Conservation (phyloP, 2,329 filamentous ascomycete genomes). For the Grosmannia penicillata region DNA sequence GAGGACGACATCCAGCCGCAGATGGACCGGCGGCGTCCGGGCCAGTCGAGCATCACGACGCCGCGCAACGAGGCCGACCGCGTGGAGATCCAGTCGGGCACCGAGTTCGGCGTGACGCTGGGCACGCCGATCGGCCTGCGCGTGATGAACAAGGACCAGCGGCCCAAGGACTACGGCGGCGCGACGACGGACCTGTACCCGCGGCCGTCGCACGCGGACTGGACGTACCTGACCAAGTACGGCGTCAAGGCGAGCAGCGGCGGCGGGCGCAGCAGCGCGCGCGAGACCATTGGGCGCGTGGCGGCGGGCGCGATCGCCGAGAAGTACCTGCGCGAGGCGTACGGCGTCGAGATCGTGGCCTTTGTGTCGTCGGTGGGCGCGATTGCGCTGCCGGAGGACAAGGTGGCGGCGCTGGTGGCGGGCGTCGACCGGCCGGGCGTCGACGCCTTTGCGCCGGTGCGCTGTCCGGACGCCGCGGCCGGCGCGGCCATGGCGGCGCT, state of each 20-base stretch:
- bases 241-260: slow-evolving; percentile 84
- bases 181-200: slow-evolving; percentile 87
- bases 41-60: slow-evolving; percentile 80
- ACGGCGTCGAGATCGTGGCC: slow-evolving; percentile 81
- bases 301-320: slow-evolving; percentile 87
- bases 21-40: slow-evolving; percentile 78
- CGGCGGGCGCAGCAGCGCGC: slow-evolving; percentile 78
- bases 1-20: slow-evolving; percentile 88
- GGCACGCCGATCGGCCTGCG: slow-evolving; percentile 82
- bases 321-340: slow-evolving; percentile 69
- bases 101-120: slow-evolving; percentile 76
- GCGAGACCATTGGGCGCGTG: slow-evolving; percentile 88
- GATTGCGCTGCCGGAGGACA: slow-evolving; percentile 54
- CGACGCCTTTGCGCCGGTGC: slow-evolving; percentile 70
- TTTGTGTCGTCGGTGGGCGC: slow-evolving; percentile 78
- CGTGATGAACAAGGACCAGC: slow-evolving; percentile 84
- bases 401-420: slow-evolving; percentile 53
- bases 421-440: slow-evolving; percentile 61
- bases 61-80: slow-evolving; percentile 85
- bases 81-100: slow-evolving; percentile 85
- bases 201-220: slow-evolving; percentile 85
- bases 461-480: slow-evolving; percentile 60
- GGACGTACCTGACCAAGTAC: slow-evolving; percentile 96
- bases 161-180: slow-evolving; percentile 81
- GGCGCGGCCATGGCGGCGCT: slow-evolving; percentile 60